Conservation (phyloP, 1,284 basidiomycete species). For the Mycena sp. region DNA sequence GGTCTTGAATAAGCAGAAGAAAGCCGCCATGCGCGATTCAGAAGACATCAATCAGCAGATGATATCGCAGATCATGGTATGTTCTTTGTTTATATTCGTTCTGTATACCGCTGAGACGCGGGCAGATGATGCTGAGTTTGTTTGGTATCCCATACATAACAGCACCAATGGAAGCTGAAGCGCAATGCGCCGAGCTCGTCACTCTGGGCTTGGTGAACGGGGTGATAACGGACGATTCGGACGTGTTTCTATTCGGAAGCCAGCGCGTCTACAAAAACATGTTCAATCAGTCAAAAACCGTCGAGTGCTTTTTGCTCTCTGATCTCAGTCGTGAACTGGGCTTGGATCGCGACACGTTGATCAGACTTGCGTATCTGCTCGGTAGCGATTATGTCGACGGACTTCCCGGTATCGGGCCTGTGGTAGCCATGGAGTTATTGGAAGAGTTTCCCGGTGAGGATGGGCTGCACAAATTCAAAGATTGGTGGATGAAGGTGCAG, state of each 20-base stretch:
- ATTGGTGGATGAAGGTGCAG: conserved; percentile 98
- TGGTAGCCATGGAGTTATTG: conserved; percentile 95
- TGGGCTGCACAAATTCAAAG: conserved; percentile 87
- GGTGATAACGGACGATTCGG: conserved; percentile 98
- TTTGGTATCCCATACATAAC: conserved; percentile 99
- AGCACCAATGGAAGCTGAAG: conserved; percentile 99
- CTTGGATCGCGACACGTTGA: conserved; percentile 86
- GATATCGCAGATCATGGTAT: conserved; percentile 94
- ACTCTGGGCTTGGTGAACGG: conserved; percentile 91
- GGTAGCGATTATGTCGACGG: conserved; percentile 99
- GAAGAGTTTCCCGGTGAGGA: conserved; percentile 90
- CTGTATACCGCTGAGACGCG: background rate
- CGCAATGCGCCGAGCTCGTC: conserved; percentile 95
- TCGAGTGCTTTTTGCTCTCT: conserved; percentile 90
- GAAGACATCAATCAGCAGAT: conserved; percentile 97
- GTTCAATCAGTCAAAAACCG: conserved; percentile 99
- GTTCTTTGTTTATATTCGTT: conserved; percentile 33
- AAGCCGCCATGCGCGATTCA: conserved; percentile 90
- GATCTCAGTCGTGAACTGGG: conserved; percentile 93
- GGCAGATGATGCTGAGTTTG: conserved; percentile 84
- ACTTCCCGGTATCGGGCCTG: conserved; percentile 93
- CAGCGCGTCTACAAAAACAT: conserved; percentile 97
- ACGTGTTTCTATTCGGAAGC: conserved; percentile 98
- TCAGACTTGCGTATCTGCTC: conserved; percentile 91
- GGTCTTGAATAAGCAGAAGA: conserved; percentile 83